Evolutionary conservation across 371 early-diverging fungal species (phyloP), one percentile per base, ranked within the genome.

Genomic region (Mucor indicus): DNA sequence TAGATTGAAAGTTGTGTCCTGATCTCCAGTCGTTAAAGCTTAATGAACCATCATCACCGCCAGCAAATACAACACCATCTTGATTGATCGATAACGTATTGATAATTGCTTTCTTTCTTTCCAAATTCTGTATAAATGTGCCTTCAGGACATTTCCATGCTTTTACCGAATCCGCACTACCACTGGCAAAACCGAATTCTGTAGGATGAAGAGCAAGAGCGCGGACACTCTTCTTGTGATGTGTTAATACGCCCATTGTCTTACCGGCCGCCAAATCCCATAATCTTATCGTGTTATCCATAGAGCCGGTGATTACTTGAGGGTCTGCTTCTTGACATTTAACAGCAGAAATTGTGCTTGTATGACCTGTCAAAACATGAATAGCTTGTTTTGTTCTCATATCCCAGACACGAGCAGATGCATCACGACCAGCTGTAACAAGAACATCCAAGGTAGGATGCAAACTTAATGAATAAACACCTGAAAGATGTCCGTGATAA

Each of bases 221-320:
- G 12, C 98, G 87, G 8, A 98, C 96, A 23, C 89, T 82, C 75
- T 97, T 97, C 62, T 96, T 98, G 78, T 98, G 98, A 66, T 98
- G 96, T 4, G 98, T 98, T 52, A 98, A 80, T 0, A 89, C 90
- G 1, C 90, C 72, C 88, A 94, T 85, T 0, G 94, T 85, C 57
- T 96, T 96, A 43, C 98, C 98, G 4, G 96, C 95, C 5, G 95
- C 95, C 35, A 97, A 69, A 77, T 98, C 98, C 95, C 95, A 98
- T 38, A 96, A 77, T 56, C 87, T 75, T 24, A 98, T 81, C 0
- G 98, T 98, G 19, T 85, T 80, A 64, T 98, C 98, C 88, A 90
- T 89, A 5, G 92, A 91, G 4, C 85, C 91, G 0, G 97, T 91
- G 44, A 98, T 88, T 20, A 98, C 88, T 64, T 98, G 97, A 30